Percentiles rank a stretch among this genome's conserved stretches.
phyloP scores from a whole-genome alignment of 78 protist genomes.

The Paulinella micropora region DNA sequence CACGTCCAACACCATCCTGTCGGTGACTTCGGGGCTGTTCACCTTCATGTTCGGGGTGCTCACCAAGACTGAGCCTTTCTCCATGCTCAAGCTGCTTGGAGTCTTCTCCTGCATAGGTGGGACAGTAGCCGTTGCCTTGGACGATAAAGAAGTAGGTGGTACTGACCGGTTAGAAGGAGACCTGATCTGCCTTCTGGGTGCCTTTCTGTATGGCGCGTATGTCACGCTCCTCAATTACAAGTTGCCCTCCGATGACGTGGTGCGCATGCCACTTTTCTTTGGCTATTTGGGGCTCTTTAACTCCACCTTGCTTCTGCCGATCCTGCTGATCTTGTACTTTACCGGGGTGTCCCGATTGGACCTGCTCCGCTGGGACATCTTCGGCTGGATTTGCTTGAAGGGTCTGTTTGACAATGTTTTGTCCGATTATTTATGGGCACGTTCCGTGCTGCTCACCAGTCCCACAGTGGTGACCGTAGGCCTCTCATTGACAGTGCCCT shows the following conservation, averaged over 20 bases:
- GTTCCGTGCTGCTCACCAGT: slow-evolving; percentile 42
- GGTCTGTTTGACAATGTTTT: slow-evolving; percentile 45
- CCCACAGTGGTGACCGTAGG: too few species aligned
- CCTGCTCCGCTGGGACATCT: too few species aligned
- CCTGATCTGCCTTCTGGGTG: slow-evolving; percentile 25
- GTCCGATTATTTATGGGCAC: slow-evolving; percentile 52
- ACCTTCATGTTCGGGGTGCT: slow-evolving; percentile 14
- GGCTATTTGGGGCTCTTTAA: slow-evolving; percentile 36
- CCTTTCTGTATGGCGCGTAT: slow-evolving; percentile 43
- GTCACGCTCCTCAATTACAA: slow-evolving; percentile 16
- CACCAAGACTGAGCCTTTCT: not conserved
- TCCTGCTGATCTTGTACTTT: slow-evolving; percentile 7
- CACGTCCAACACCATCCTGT: slow-evolving; percentile 31
- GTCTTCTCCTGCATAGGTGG: slow-evolving; percentile 8
- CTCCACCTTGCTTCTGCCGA: slow-evolving; percentile 15
- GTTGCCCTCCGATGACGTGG: slow-evolving; percentile 5
- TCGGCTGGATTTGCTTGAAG: too few species aligned
- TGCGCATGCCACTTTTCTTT: slow-evolving; percentile 27
- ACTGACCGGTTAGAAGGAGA: slow-evolving; percentile 18
- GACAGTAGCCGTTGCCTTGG: not conserved
- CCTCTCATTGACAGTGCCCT: too few species aligned
- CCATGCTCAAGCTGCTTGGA: not conserved
- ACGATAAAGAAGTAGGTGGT: not conserved
- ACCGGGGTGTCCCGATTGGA: too few species aligned
- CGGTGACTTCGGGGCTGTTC: slow-evolving; percentile 10